phyloP scores from a whole-genome alignment of 495 filamentous ascomycete genomes.

The Trichocladium uniseriatum region DNA sequence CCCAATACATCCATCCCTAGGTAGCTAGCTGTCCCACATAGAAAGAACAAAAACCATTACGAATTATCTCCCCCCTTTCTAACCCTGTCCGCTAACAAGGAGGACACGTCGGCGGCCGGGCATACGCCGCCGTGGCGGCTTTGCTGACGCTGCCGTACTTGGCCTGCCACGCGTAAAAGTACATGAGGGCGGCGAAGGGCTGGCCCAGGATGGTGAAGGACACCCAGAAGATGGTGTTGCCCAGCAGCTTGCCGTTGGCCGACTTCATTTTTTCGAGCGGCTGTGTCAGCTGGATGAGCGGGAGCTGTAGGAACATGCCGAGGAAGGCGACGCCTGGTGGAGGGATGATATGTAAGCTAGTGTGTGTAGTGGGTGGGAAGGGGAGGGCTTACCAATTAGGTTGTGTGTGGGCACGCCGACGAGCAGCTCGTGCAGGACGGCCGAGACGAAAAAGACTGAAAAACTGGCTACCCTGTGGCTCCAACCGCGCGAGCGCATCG shows the following conservation, averaged over 20 bases:
- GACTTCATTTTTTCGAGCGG: slow-evolving; percentile 71
- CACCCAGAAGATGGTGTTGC: slow-evolving; percentile 93
- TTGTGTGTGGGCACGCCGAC: slow-evolving; percentile 96
- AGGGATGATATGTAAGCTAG: background rate
- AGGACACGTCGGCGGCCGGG: background rate
- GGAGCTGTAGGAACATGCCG: slow-evolving; percentile 89
- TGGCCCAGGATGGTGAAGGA: slow-evolving; percentile 91
- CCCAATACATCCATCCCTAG: no score
- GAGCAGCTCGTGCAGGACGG: slow-evolving; percentile 79
- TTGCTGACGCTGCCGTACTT: slow-evolving; percentile 72
- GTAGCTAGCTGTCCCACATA: no score
- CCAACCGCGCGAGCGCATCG: slow-evolving; percentile 74
- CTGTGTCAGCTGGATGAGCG: slow-evolving; percentile 70
- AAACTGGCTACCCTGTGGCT: slow-evolving; percentile 55
- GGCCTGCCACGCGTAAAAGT: slow-evolving; percentile 97
- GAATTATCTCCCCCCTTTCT: no score
- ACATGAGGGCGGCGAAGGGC: slow-evolving; percentile 78
- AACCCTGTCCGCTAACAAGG: background rate
- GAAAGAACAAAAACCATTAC: no score
- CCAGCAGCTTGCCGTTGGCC: slow-evolving; percentile 61
- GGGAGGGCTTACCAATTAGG: slow-evolving; percentile 56
- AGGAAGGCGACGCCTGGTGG: slow-evolving; percentile 72
- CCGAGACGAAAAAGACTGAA: slow-evolving; percentile 77
- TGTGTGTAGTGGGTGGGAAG: background rate
- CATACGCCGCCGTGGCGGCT: background rate